Conservation (phyloP, 2,329 filamentous ascomycete species). For the Aureobasidium melanogenum region DNA sequence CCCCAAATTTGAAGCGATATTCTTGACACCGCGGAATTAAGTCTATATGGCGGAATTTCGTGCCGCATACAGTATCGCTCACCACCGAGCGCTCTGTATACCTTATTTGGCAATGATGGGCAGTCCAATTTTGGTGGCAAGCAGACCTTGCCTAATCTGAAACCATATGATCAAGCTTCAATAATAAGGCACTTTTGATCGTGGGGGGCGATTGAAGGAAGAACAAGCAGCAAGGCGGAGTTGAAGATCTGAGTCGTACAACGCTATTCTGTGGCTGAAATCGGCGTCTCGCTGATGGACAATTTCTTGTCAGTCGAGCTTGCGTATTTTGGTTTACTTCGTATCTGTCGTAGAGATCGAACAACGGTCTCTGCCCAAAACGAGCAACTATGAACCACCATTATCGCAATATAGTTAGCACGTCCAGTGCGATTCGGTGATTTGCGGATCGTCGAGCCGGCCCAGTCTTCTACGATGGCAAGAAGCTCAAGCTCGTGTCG, state of each 20-base stretch:
- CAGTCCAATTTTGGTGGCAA: background rate
- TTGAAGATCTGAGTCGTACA: slow-evolving; percentile 6
- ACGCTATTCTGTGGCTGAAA: slow-evolving; percentile 6
- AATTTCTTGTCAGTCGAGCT: background rate
- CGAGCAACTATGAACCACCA: background rate
- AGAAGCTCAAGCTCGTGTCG: slow-evolving; percentile 5
- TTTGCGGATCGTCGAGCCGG: background rate
- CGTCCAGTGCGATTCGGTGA: background rate
- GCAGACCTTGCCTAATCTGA: slow-evolving; percentile 8
- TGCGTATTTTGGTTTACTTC: background rate
- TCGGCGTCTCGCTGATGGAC: background rate
- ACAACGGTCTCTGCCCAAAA: background rate
- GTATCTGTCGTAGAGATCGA: background rate
- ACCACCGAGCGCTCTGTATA: background rate
- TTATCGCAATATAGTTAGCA: slow-evolving; percentile 1
- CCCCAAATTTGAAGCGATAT: background rate
- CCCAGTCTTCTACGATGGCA: background rate
- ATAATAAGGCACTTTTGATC: background rate
- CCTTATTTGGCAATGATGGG: background rate
- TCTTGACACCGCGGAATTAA: background rate
- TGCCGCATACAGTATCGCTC: too few species aligned
- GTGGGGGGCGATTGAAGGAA: background rate
- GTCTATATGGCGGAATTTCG: background rate
- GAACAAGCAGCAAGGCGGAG: background rate
- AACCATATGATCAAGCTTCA: slow-evolving; percentile 5